Evolutionary conservation across 257 asterid species (phyloP).

Genomic region (Mentha longifolia): DNA sequence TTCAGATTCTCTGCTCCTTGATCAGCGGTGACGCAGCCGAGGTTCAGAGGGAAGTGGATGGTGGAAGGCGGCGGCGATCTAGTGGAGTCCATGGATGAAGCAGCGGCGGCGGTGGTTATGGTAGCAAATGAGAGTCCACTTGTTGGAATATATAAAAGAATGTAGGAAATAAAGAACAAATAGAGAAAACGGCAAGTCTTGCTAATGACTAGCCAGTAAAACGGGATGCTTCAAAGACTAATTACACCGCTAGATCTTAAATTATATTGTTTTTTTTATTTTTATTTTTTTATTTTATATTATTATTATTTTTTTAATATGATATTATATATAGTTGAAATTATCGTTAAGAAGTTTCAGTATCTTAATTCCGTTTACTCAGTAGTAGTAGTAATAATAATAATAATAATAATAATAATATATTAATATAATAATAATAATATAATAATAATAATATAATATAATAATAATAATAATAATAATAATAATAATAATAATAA

Average conservation of each 20-base stretch:
- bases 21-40: constrained; percentile 32
- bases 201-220: constrained; percentile 71
- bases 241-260: too few species aligned
- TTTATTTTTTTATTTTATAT: too few species aligned
- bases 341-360: neutral
- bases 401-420: too few species aligned
- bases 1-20: neutral
- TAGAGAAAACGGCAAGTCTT: constrained; percentile 40
- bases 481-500: too few species aligned
- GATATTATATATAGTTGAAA: neutral
- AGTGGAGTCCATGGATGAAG: constrained; percentile 32
- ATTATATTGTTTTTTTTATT: too few species aligned
- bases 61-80: constrained; percentile 44
- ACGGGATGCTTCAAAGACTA: constrained; percentile 38
- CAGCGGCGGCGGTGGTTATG: neutral
- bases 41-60: constrained; percentile 68
- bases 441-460: too few species aligned
- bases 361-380: too few species aligned
- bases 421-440: too few species aligned
- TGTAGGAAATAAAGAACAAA: constrained; percentile 38
- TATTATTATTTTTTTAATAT: too few species aligned
- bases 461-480: too few species aligned
- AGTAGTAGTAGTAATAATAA: too few species aligned
- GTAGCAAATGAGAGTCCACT: constrained; percentile 75
- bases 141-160: constrained; percentile 55